Evolutionary conservation across 2,329 filamentous ascomycete species (phyloP).

Genomic region (Xylaria sp.): DNA sequence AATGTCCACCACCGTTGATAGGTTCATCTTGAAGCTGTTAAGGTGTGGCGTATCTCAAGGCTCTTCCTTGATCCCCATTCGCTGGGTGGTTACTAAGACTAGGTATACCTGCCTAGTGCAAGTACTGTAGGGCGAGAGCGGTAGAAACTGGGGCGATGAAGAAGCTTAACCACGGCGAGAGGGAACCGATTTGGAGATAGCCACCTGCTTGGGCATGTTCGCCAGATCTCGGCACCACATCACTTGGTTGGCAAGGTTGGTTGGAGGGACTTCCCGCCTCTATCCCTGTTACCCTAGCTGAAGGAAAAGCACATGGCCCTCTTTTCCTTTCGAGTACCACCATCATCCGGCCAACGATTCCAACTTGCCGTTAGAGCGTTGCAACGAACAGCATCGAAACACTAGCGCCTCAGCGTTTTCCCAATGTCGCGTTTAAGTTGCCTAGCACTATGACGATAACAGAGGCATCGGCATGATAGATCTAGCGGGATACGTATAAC

Average conservation of each 20-base stretch:
- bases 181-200: slow-evolving; percentile 43
- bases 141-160: slow-evolving; percentile 20
- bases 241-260: slow-evolving; percentile 44
- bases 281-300: slow-evolving; percentile 36
- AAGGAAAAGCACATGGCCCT: slow-evolving; percentile 30
- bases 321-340: slow-evolving; percentile 35
- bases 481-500: background rate
- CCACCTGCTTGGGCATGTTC: slow-evolving; percentile 27
- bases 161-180: slow-evolving; percentile 38
- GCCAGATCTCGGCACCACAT: slow-evolving; percentile 39
- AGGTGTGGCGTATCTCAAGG: slow-evolving; percentile 10
- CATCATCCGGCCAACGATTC: slow-evolving; percentile 42
- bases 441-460: background rate
- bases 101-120: background rate
- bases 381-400: slow-evolving; percentile 39
- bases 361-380: slow-evolving; percentile 46
- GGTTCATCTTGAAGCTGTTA: slow-evolving; percentile 4
- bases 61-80: slow-evolving; percentile 12
- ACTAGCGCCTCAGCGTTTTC: slow-evolving; percentile 32
- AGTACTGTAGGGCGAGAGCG: slow-evolving; percentile 5
- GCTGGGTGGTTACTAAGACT: slow-evolving; percentile 6
- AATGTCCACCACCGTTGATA: slow-evolving; percentile 4
- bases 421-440: slow-evolving; percentile 13
- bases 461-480: slow-evolving; percentile 34
- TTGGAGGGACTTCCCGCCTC: slow-evolving; percentile 40